These are phyloP conservation scores for Fragaria nilgerrensis DNA, from an alignment of 306 rosid species.

Conservation along the genomic window DNA sequence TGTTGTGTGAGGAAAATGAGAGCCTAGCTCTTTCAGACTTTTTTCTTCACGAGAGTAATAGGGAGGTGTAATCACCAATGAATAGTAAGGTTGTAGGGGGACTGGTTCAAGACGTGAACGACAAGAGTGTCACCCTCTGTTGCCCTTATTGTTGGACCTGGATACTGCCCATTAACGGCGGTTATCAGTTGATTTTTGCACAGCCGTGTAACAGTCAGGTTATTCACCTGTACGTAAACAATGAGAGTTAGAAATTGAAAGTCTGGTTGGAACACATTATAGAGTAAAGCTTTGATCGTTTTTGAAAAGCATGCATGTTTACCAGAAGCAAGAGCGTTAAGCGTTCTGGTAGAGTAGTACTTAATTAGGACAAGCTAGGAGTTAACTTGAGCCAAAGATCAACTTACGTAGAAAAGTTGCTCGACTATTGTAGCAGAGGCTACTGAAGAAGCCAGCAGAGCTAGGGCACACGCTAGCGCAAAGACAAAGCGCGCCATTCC, in stretches of 20 bases:
- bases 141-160: constrained; percentile 48
- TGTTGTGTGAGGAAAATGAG: background rate
- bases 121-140: constrained; percentile 49
- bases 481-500: constrained; percentile 30
- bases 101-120: constrained; percentile 46
- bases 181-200: constrained; percentile 44
- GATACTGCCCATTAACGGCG: constrained; percentile 44
- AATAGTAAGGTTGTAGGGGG: constrained; percentile 49
- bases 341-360: background rate
- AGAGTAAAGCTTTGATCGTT: background rate
- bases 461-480: constrained; percentile 26
- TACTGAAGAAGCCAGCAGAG: constrained; percentile 36
- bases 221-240: constrained; percentile 35
- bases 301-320: background rate
- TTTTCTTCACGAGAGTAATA: background rate
- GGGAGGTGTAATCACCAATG: constrained; percentile 41
- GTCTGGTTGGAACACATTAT: background rate
- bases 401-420: constrained; percentile 43
- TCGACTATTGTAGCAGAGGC: constrained; percentile 49
- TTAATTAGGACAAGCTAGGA: background rate
- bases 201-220: constrained; percentile 31
- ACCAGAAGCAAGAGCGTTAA: background rate
- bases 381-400: background rate
- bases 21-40: background rate
- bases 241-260: background rate